Conservation (phyloP, 176 grass and related monocot species). For the Aegilops bicornis region DNA sequence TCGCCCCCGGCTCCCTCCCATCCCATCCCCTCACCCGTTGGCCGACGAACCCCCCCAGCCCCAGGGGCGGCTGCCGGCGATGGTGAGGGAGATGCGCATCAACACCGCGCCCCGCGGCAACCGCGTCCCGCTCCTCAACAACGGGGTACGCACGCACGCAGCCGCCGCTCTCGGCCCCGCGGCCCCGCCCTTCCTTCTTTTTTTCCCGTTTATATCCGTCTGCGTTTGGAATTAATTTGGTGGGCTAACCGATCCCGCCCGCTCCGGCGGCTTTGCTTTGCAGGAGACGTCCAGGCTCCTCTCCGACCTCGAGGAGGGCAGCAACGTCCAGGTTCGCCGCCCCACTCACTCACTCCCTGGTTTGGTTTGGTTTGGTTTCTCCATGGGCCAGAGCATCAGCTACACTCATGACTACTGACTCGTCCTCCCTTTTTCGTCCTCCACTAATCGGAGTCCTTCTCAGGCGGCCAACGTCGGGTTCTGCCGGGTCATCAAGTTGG, state of each 20-base stretch:
- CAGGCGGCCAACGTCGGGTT: conserved; percentile 85
- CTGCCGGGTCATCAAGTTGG: conserved; percentile 81
- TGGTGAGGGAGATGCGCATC: conserved; percentile 59
- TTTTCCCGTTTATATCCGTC: no score
- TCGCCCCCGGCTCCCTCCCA: neutral
- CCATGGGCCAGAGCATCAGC: neutral
- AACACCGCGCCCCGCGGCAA: conserved; percentile 39
- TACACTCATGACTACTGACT: neutral
- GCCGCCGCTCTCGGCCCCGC: neutral
- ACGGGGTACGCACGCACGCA: conserved; percentile 26
- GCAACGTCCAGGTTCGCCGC: conserved; percentile 60
- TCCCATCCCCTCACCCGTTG: neutral
- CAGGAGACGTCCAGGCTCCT: conserved; percentile 58
- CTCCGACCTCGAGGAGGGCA: conserved; percentile 87
- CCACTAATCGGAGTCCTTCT: neutral
- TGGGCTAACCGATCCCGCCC: neutral
- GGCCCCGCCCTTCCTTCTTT: neutral
- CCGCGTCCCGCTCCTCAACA: conserved; percentile 50
- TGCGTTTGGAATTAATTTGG: neutral
- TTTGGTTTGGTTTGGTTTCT: neutral
- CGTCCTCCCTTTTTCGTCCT: neutral
- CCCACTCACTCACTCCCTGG: neutral
- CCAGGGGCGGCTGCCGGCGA: neutral
- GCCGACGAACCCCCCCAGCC: neutral
- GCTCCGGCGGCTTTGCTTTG: neutral